Conservation (phyloP, 2,329 filamentous ascomycete genomes). For the Botryotinia globosa region DNA sequence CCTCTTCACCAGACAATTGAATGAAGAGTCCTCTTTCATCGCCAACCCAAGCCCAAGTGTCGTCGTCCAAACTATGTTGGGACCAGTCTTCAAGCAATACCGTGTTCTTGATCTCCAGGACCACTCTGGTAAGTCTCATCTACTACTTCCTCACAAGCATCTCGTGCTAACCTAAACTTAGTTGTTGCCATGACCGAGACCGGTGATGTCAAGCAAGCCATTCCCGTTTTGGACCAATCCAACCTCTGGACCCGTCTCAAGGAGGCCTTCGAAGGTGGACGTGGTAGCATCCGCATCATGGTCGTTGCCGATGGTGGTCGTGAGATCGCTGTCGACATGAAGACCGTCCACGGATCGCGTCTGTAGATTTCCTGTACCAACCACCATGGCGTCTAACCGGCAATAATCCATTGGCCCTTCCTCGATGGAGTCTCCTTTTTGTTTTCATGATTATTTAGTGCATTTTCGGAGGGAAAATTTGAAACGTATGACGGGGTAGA, state of each 20-base stretch:
- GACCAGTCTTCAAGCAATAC: constrained; percentile 99
- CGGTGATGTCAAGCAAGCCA: constrained; percentile 91
- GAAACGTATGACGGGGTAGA: constrained; percentile 23
- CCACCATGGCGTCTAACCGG: constrained; percentile 16
- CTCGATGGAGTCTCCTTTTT: constrained; percentile 5
- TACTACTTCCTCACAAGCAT: constrained; percentile 19
- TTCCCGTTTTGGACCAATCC: constrained; percentile 94
- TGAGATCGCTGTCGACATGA: constrained; percentile 98
- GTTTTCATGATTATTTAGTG: constrained; percentile 22
- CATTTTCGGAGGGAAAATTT: constrained; percentile 21
- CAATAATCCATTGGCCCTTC: constrained; percentile 10
- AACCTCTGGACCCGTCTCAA: constrained; percentile 78
- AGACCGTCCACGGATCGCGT: constrained; percentile 84
- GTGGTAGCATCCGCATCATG: constrained; percentile 89
- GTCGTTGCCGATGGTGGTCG: constrained; percentile 91
- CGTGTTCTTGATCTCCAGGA: constrained; percentile 96
- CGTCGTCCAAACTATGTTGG: constrained; percentile 98
- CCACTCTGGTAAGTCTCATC: constrained; percentile 53
- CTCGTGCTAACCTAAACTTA: constrained; percentile 28
- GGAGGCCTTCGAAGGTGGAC: constrained; percentile 83
- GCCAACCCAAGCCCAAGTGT: constrained; percentile 96
- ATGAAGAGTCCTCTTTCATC: constrained; percentile 98
- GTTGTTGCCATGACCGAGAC: constrained; percentile 98
- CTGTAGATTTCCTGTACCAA: constrained; percentile 43
- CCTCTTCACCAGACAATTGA: constrained; percentile 99